Base-by-base conservation (phyloP, 768 basidiomycete species). In the Ephemerocybe angulata region DNA sequence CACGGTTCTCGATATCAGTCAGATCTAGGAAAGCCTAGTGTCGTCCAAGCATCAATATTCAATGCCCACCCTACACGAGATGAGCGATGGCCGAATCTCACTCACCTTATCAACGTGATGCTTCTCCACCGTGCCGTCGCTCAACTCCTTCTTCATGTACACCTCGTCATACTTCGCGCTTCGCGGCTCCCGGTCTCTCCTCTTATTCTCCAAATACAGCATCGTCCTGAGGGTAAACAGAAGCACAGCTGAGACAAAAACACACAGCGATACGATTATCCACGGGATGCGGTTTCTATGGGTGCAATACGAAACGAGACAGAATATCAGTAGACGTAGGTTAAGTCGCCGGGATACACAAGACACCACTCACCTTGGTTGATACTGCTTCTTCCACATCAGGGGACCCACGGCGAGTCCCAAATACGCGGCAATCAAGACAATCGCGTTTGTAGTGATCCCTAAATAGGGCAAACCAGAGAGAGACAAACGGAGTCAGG, bases 221-320 rank as follows among this genome's bases (percentile, higher is more conserved):
- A 83, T 38, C 52, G 60, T 69, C 21, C 87, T 82, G 54, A 91
- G 81, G 33, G 64, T 24, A 22, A 84, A 70, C 15, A 76, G 55
- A 7, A 75, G 51, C 12, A 71, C 27, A 42, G 85, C 83, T 66
- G 85, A 85, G 28, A 65, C 56, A 11, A 72, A 57, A 63, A 86
- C 84, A 68, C 85, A 87, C 50, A 83, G 64, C 2, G 85, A 82
- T 53, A 91, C 90, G 60, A 91, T 76, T 50, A 79, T 79, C 90
- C 90, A 92, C 2, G 89, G 90, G 27, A 90, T 66, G 53, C 78
- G 84, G 59, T 90, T 87, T 46, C 87, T 86, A 57, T 54, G n/a
- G n/a, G n/a, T n/a, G n/a, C n/a, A n/a, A n/a, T n/a, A n/a, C n/a
- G n/a, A n/a, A n/a, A n/a, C n/a, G n/a, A n/a, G n/a, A n/a, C n/a